Evolutionary conservation across 2,329 filamentous ascomycete species (phyloP), one percentile per base, ranked within the genome.

Genomic region (Rhinocladiella mackenziei): DNA sequence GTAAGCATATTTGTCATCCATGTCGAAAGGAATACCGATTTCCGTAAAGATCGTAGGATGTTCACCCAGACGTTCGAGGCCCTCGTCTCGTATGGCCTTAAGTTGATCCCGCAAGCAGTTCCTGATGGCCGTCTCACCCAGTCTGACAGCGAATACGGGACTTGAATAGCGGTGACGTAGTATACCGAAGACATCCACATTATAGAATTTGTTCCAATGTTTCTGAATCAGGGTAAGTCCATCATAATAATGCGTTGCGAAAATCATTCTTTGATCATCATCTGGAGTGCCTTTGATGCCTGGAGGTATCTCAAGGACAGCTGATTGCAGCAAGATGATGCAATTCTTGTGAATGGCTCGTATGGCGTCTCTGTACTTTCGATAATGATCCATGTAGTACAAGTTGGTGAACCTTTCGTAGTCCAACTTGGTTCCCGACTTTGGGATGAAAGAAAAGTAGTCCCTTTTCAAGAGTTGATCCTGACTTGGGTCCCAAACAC

Each of bases 121-220:
- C 41, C 92, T 78, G 55, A 98, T 97, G 0, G 92, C 91, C 2
- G 82, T 86, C 69, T 97, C 91, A 35, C 92, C 92, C 34, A 98
- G 74, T 60, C 89, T 92, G 62, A 98, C 84, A 3, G 88, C 92
- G 61, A 98, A 91, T 1, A 87, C 87, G 9, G 92, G 92, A 15
- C 84, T 85, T 55, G 86, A 73, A 60, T 98, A 98, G 54, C 83
- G 84, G 9, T 92, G 92, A 33, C 92, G 83, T 31, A 98, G 72
- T 10, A 98, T 79, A 2, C 92, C 92, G 38, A 98, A 81, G 3
- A 98, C 87, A 62, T 98, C 92, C 5, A 98, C 85, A 56, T 98
- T 98, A 85, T 92, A 98, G 11, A 84, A 81, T 28, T 89, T 84
- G 62, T 97, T 98, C 92, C 92, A 98, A 65, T 95, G 94, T 68